Percentiles rank a stretch among this genome's conserved stretches.
Conservation (phyloP, 2,329 filamentous ascomycete species). For the Ascochyta lentis region DNA sequence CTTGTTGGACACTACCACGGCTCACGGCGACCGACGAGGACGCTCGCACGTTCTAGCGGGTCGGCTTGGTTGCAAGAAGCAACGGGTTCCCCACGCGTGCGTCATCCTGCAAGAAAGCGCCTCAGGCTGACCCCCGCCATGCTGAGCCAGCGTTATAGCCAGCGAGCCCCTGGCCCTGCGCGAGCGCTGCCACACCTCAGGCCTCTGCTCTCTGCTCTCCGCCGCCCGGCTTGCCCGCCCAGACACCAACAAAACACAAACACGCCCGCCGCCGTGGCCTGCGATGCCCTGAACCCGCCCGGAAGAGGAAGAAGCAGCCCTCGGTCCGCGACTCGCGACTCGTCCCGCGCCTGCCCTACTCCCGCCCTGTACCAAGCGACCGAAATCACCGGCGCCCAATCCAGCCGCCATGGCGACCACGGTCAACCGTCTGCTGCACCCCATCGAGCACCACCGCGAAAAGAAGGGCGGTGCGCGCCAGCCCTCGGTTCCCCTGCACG, state of each 20-base stretch:
- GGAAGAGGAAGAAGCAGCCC: slow-evolving; percentile 12
- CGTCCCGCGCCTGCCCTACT: slow-evolving; percentile 16
- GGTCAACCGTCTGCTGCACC: slow-evolving; percentile 48
- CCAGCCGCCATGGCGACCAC: slow-evolving; percentile 44
- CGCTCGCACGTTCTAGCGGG: neutral
- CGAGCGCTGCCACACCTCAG: slow-evolving; percentile 24
- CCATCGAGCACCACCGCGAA: slow-evolving; percentile 40
- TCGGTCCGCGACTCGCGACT: slow-evolving; percentile 12
- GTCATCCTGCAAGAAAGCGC: slow-evolving; percentile 19
- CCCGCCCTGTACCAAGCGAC: slow-evolving; percentile 8
- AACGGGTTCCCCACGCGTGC: slow-evolving; percentile 19
- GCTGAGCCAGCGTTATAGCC: slow-evolving; percentile 9
- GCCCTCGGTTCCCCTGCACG: slow-evolving; percentile 35
- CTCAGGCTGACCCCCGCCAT: slow-evolving; percentile 36
- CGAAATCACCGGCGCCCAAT: slow-evolving; percentile 15
- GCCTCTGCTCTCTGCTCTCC: slow-evolving; percentile 4
- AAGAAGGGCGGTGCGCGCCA: slow-evolving; percentile 30
- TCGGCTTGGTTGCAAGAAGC: slow-evolving; percentile 15
- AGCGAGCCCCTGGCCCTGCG: slow-evolving; percentile 30
- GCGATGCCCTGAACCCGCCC: slow-evolving; percentile 20
- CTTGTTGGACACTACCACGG: neutral
- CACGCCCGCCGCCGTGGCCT: slow-evolving; percentile 20
- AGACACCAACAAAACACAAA: slow-evolving; percentile 6
- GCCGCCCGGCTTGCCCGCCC: neutral
- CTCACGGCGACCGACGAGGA: no score